These are phyloP conservation scores for Spergularia azorica DNA, from an alignment of 179 eudicot species.

Conservation along the genomic window DNA sequence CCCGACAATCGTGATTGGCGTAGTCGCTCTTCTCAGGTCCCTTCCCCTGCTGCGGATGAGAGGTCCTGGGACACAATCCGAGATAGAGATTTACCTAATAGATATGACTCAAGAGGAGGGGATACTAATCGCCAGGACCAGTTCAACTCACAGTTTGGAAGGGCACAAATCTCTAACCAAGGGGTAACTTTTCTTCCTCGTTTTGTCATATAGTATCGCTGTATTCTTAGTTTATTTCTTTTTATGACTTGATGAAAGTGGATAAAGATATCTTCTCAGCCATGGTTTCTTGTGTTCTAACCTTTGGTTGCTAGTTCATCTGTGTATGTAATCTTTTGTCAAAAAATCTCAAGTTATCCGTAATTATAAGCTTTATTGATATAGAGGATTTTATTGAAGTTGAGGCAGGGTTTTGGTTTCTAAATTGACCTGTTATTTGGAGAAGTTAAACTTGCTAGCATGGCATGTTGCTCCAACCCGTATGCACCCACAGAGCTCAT, in stretches of 20 bases:
- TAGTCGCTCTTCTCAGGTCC: slow-evolving; percentile 59
- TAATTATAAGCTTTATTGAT: background rate
- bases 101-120: slow-evolving; percentile 44
- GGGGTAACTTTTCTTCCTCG: slow-evolving; percentile 40
- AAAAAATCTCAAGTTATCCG: background rate
- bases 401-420: too few relatives aligned
- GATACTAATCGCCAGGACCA: slow-evolving; percentile 67
- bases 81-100: slow-evolving; percentile 56
- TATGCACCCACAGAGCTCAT: too few relatives aligned
- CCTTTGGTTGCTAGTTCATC: background rate
- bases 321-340: background rate
- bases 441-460: too few relatives aligned
- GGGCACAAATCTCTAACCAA: slow-evolving; percentile 60
- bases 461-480: too few relatives aligned
- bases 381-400: background rate
- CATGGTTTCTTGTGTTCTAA: background rate
- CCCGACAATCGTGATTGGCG: slow-evolving; percentile 98
- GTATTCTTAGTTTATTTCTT: background rate
- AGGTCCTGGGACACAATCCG: slow-evolving; percentile 82
- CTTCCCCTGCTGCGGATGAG: slow-evolving; percentile 59
- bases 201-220: background rate
- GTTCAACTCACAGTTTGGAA: slow-evolving; percentile 52
- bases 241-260: background rate
- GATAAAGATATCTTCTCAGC: background rate
- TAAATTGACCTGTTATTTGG: too few relatives aligned